Percentiles rank a stretch among this genome's conserved stretches.
phyloP scores from a whole-genome alignment of 768 basidiomycete species.

The Coprinopsis marcescibilis region DNA sequence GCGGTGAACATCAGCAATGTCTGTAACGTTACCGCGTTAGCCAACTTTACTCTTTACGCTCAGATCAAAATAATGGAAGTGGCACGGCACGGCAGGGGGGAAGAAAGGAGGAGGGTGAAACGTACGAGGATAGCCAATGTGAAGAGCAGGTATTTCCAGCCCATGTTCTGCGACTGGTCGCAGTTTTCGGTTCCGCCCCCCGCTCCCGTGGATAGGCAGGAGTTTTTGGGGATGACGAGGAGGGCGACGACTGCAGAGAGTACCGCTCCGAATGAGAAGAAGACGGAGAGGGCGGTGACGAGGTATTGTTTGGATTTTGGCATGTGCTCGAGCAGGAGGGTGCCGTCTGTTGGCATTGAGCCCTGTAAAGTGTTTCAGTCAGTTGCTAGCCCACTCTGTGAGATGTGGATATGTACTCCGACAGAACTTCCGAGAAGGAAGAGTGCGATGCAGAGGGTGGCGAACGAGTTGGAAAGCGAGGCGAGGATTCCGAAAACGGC shows the following conservation, averaged over 20 bases:
- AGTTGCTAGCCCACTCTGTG: too few relatives aligned
- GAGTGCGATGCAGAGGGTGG: slow-evolving; percentile 62
- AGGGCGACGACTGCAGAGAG: slow-evolving; percentile 78
- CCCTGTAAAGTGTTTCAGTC: too few relatives aligned
- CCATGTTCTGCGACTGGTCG: slow-evolving; percentile 67
- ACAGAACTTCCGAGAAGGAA: slow-evolving; percentile 92
- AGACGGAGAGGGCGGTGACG: slow-evolving; percentile 87
- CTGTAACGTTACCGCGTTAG: too few relatives aligned
- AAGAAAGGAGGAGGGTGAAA: slow-evolving; percentile 13
- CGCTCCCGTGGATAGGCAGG: too few relatives aligned
- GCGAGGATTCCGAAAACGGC: slow-evolving; percentile 81
- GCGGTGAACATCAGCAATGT: slow-evolving; percentile 83
- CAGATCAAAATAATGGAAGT: too few relatives aligned
- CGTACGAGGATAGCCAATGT: slow-evolving; percentile 78
- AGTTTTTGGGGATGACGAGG: slow-evolving; percentile 69
- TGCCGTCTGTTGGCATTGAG: slow-evolving; percentile 96
- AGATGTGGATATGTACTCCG: slow-evolving; percentile 81
- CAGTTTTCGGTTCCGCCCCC: slow-evolving; percentile 41
- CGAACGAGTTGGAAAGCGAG: slow-evolving; percentile 67
- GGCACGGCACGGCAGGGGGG: too few relatives aligned
- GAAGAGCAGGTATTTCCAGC: slow-evolving; percentile 85
- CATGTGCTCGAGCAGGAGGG: slow-evolving; percentile 87
- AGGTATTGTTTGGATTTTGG: slow-evolving; percentile 90
- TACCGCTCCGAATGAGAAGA: slow-evolving; percentile 92
- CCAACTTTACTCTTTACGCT: too few relatives aligned